Percentiles rank a stretch among this genome's conserved stretches.
phyloP scores from a whole-genome alignment of 139 green algal genomes.

The Chlorella vulgaris region DNA sequence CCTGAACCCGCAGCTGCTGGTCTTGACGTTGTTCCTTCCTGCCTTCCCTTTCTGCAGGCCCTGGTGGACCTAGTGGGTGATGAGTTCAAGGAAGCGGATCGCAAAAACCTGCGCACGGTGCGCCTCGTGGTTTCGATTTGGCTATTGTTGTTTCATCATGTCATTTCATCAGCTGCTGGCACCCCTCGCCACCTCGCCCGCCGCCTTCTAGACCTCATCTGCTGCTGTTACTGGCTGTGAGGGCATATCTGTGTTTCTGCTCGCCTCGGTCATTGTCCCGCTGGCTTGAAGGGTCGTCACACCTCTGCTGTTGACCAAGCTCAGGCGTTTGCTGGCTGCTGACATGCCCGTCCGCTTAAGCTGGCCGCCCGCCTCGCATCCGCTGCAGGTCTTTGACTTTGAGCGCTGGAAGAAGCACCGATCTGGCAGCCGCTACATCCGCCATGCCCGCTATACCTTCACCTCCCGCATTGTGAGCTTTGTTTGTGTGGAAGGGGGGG shows the following conservation, averaged over 20 bases:
- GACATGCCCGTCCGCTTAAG: too few relatives aligned
- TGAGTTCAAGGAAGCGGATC: constrained; percentile 25
- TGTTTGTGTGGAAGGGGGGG: background rate
- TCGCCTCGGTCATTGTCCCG: too few relatives aligned
- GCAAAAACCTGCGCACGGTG: constrained; percentile 20
- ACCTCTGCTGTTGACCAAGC: too few relatives aligned
- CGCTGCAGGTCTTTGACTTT: constrained; percentile 26
- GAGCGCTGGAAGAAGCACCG: constrained; percentile 26
- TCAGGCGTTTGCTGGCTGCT: too few relatives aligned
- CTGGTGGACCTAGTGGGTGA: constrained; percentile 16
- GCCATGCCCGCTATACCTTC: background rate
- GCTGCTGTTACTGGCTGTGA: too few relatives aligned
- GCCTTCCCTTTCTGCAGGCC: background rate
- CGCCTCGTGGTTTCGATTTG: background rate
- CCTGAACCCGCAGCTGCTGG: too few relatives aligned
- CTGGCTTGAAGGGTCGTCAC: too few relatives aligned
- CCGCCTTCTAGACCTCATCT: too few relatives aligned
- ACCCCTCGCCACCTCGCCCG: background rate
- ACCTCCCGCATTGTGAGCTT: constrained; percentile 1
- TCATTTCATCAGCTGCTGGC: background rate
- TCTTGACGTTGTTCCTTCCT: too few relatives aligned
- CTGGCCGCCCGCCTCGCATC: background rate
- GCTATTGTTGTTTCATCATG: background rate
- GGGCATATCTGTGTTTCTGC: too few relatives aligned
- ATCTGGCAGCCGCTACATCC: constrained; percentile 13